Conservation (phyloP, 495 filamentous ascomycete species). For the Parachaetomium inaequale region DNA sequence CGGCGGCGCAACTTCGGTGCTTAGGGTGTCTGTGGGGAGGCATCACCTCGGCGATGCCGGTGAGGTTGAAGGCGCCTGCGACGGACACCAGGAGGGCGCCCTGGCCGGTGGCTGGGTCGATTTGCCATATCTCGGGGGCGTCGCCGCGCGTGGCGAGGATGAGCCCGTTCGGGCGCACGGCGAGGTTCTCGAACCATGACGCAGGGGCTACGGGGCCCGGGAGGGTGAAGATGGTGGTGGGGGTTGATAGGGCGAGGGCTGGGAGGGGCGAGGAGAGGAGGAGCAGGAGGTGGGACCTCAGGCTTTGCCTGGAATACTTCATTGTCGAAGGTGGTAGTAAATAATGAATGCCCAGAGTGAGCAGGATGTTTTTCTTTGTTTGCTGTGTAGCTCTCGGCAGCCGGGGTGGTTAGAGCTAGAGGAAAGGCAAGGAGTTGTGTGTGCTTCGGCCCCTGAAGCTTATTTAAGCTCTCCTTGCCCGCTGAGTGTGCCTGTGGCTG, state of each 20-base stretch:
- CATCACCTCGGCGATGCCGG: conserved; percentile 43
- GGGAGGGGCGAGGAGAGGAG: conserved; percentile 5
- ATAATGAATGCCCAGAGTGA: not conserved
- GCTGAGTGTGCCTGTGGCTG: too few species aligned
- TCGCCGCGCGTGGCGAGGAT: conserved; percentile 11
- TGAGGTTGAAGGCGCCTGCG: conserved; percentile 34
- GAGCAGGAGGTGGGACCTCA: not conserved
- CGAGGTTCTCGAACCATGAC: conserved; percentile 35
- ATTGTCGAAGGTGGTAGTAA: not conserved
- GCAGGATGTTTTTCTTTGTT: too few species aligned
- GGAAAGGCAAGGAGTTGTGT: too few species aligned
- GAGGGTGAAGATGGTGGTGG: conserved; percentile 10
- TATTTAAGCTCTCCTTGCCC: too few species aligned
- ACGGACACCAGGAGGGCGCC: conserved; percentile 35
- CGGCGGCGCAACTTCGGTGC: conserved; percentile 1
- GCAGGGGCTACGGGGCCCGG: not conserved
- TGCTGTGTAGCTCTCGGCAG: too few species aligned
- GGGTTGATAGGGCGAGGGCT: not conserved
- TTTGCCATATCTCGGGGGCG: conserved; percentile 34
- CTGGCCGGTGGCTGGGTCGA: conserved; percentile 34
- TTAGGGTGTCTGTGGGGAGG: conserved; percentile 1
- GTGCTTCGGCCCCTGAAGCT: too few species aligned
- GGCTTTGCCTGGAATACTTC: not conserved
- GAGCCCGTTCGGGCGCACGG: conserved; percentile 28
- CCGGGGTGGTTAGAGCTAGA: too few species aligned